Evolutionary conservation across 75 land plant species (phyloP), one percentile per base, ranked within the genome.

Genomic region (Isoetes taiwanensis): DNA sequence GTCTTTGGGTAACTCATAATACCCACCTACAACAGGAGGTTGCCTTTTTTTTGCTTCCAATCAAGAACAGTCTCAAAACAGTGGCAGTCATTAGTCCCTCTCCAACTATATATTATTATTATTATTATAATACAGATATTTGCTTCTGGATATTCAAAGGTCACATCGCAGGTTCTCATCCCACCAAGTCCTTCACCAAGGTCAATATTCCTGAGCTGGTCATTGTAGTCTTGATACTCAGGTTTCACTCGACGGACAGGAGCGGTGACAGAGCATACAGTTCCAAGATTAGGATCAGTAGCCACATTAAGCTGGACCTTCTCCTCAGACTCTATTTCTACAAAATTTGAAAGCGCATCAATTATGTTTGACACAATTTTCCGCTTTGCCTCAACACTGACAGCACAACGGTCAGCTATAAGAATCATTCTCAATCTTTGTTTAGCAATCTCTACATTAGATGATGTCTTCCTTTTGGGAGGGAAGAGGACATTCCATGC

Each of bases 391-490:
- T 82, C 93, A 39, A 86, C 97, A 55, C 76, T 86, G 14, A 90
- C 84, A 32, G 73, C 94, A 73, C 97, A 90, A 38, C 97, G 56
- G 56, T 90, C 97, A 14, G 97, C 82, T 60, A 86, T 83, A 3
- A 90, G 83, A 48, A 90, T 86, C 97, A 90, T 90, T 66, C 83
- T 83, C 35, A 90, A 66, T 8, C 93, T 68, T 65, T 90, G 91
- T 64, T 90, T 86, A 10, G 96, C 96, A 21, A 90, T 80, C 10
- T 54, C 75, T 5, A 93, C 97, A 74, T 86, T 86, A 5, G 97
- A 83, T 26, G 56, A 68, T 24, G 55, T 62, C 21, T 39, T 74
- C 1, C 52, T 28, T 31, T 71, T 59, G 12, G 64, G 30, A 33
- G 97, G 97, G 54, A 91, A 91, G 6, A 91, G 16, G 11, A 91